Conservation (phyloP, 2,329 filamentous ascomycete species). For the Chaetomium strumarium region DNA sequence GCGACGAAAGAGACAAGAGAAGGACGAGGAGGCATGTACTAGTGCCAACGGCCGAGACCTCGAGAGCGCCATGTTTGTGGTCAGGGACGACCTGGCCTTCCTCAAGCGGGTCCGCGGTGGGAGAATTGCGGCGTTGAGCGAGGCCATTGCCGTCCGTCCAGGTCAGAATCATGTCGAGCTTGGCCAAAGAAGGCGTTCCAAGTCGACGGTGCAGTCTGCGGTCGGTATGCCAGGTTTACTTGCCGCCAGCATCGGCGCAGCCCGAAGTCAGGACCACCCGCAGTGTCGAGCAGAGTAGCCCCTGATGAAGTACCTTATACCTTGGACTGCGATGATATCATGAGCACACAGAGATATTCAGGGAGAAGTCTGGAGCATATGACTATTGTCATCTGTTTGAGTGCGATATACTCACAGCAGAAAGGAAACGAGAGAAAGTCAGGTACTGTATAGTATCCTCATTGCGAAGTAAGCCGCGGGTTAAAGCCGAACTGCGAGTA, state of each 20-base stretch:
- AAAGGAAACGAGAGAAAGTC: too few species aligned
- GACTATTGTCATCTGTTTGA: too few species aligned
- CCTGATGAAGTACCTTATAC: too few species aligned
- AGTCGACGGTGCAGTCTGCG: conserved; percentile 1
- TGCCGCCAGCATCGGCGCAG: conserved; percentile 8
- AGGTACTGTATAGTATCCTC: too few species aligned
- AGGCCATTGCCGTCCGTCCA: background rate
- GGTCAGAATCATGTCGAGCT: background rate
- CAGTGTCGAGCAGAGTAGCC: too few species aligned
- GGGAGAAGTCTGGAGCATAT: too few species aligned
- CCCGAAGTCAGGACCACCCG: too few species aligned
- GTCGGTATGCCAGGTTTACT: conserved; percentile 12
- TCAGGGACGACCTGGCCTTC: conserved; percentile 10
- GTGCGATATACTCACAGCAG: too few species aligned
- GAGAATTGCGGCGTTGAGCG: conserved; percentile 3
- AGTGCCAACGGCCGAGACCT: background rate
- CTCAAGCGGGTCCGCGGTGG: conserved; percentile 11
- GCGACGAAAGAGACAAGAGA: background rate
- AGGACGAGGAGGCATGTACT: background rate
- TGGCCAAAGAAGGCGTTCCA: background rate
- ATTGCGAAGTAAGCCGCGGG: too few species aligned
- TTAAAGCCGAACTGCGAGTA: too few species aligned
- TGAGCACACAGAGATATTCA: background rate
- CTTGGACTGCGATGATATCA: background rate
- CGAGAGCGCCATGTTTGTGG: conserved; percentile 1